Evolutionary conservation across 2,329 filamentous ascomycete species (phyloP).

Genomic region (Bipolaris sorokiniana): DNA sequence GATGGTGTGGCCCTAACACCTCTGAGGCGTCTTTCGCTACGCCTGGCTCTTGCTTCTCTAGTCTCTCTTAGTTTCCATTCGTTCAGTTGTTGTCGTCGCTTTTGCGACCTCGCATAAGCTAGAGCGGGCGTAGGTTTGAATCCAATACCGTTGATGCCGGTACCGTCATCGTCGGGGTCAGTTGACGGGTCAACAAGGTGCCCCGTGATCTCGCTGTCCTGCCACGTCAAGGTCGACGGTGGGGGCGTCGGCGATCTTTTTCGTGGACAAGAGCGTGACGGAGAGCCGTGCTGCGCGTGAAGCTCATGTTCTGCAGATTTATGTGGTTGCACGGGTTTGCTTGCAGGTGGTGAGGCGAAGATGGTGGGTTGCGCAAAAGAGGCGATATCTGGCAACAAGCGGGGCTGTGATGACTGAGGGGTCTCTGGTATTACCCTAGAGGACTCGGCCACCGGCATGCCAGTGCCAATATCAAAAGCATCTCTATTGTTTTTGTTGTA

Average conservation of each 20-base stretch:
- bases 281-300: slow-evolving; percentile 10
- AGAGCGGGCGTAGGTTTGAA: slow-evolving; percentile 67
- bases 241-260: slow-evolving; percentile 43
- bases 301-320: slow-evolving; percentile 8
- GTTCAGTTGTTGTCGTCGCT: slow-evolving; percentile 63
- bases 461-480: slow-evolving; percentile 13
- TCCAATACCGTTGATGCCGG: slow-evolving; percentile 68
- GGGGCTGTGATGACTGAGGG: slow-evolving; percentile 42
- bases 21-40: slow-evolving; percentile 58
- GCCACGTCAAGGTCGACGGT: slow-evolving; percentile 57
- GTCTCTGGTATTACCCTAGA: slow-evolving; percentile 39
- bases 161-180: slow-evolving; percentile 66
- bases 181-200: slow-evolving; percentile 57
- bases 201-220: slow-evolving; percentile 67
- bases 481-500: slow-evolving; percentile 1
- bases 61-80: slow-evolving; percentile 67
- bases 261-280: slow-evolving; percentile 27
- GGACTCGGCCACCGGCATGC: slow-evolving; percentile 3
- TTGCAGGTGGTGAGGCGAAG: slow-evolving; percentile 29
- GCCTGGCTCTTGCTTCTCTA: slow-evolving; percentile 62
- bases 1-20: slow-evolving; percentile 38
- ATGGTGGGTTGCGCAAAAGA: slow-evolving; percentile 40
- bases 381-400: slow-evolving; percentile 40
- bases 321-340: slow-evolving; percentile 11
- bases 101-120: slow-evolving; percentile 62